phyloP scores from a whole-genome alignment of 2,329 filamentous ascomycete genomes.

The Xylariaceae sp. region DNA sequence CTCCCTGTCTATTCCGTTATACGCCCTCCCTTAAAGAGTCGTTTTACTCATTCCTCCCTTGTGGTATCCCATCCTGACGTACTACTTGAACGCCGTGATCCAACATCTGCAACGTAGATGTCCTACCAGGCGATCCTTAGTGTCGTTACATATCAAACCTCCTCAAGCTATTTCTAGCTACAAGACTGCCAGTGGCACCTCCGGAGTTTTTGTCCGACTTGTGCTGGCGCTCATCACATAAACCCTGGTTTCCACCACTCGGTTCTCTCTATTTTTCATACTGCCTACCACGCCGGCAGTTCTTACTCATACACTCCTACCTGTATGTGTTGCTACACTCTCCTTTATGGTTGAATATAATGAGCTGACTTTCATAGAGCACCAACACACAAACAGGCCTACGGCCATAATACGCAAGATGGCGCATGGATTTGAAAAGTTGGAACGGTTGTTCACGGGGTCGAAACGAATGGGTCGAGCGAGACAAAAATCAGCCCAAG shows the following conservation, averaged over 20 bases:
- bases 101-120: slow-evolving; percentile 12
- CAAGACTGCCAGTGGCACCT: background rate
- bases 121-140: background rate
- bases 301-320: background rate
- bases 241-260: background rate
- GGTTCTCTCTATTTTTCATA: background rate
- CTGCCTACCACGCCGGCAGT: background rate
- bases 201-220: background rate
- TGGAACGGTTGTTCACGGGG: slow-evolving; percentile 47
- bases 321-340: slow-evolving; percentile 4
- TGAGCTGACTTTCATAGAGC: slow-evolving; percentile 3
- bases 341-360: background rate
- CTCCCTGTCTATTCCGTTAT: slow-evolving; percentile 3
- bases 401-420: slow-evolving; percentile 31
- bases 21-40: background rate
- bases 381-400: background rate
- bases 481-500: slow-evolving; percentile 24
- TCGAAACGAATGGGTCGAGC: slow-evolving; percentile 37
- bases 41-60: slow-evolving; percentile 5
- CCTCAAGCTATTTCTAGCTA: background rate
- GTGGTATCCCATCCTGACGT: slow-evolving; percentile 23
- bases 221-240: background rate
- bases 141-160: slow-evolving; percentile 2
- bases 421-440: slow-evolving; percentile 43
- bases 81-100: slow-evolving; percentile 13